Evolutionary conservation across 164 flowering plant genomes (phyloP).

Genomic region (Liriodendron chinense): DNA sequence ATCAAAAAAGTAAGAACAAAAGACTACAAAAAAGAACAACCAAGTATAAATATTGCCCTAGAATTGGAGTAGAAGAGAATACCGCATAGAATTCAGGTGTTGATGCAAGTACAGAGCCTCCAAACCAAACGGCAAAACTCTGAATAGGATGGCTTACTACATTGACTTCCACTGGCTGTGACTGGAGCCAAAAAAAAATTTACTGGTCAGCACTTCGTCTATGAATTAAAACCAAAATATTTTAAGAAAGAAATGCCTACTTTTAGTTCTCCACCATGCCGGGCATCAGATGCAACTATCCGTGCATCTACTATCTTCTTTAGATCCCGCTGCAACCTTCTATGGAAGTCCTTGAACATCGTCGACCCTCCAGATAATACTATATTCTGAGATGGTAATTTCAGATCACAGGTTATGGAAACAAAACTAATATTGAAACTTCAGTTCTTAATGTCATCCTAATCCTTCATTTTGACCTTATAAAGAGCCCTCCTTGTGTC

Average conservation of each 20-base stretch:
- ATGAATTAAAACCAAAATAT: neutral
- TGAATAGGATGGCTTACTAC: conserved; percentile 98
- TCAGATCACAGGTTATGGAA: conserved; percentile 3
- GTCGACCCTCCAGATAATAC: conserved; percentile 99
- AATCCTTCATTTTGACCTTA: conserved; percentile 49
- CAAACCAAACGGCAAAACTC: conserved; percentile 99
- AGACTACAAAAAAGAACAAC: neutral
- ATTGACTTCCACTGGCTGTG: conserved; percentile 96
- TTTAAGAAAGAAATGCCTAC: conserved; percentile 33
- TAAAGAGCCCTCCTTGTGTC: conserved; percentile 95
- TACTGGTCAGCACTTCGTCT: neutral
- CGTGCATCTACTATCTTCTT: conserved; percentile 97
- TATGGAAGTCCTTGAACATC: conserved; percentile 93
- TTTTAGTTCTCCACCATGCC: conserved; percentile 74
- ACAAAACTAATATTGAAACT: conserved; percentile 1
- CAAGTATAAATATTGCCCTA: neutral
- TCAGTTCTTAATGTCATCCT: neutral
- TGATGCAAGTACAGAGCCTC: conserved; percentile 98
- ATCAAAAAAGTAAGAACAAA: neutral
- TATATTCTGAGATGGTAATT: conserved; percentile 56
- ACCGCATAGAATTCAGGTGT: conserved; percentile 95
- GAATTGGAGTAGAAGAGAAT: conserved; percentile 8
- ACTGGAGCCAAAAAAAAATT: conserved; percentile 32
- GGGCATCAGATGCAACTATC: conserved; percentile 64
- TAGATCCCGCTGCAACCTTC: conserved; percentile 90